phyloP scores from a whole-genome alignment of 2,329 filamentous ascomycete species.

The Mariannaea elegans region DNA sequence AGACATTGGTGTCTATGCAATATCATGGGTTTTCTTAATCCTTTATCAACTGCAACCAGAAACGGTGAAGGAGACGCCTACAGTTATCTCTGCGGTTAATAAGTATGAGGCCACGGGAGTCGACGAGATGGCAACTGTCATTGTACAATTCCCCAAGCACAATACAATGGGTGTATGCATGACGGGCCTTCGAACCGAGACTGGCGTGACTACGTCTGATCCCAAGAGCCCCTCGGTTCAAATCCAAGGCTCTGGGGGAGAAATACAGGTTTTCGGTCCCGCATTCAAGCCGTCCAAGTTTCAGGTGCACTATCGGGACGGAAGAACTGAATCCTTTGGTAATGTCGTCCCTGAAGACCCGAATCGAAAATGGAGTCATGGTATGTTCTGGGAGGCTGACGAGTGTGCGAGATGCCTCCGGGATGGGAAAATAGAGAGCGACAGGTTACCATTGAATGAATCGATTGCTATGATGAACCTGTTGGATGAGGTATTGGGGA shows the following conservation, averaged over 20 bases:
- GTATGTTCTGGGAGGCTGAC: constrained; percentile 89
- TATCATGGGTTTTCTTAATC: constrained; percentile 89
- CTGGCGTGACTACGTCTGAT: too few relatives aligned
- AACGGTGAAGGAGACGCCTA: constrained; percentile 61
- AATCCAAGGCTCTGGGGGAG: too few relatives aligned
- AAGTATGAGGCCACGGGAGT: too few relatives aligned
- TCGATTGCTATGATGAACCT: constrained; percentile 84
- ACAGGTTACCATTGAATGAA: constrained; percentile 74
- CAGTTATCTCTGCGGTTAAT: background rate
- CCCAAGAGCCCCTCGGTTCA: too few relatives aligned
- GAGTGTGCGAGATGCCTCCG: constrained; percentile 76
- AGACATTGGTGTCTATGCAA: constrained; percentile 84
- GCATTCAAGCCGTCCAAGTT: too few relatives aligned
- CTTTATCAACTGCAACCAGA: constrained; percentile 77
- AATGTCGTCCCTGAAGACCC: constrained; percentile 28
- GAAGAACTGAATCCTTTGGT: constrained; percentile 26
- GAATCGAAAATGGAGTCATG: constrained; percentile 68
- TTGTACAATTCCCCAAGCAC: too few relatives aligned
- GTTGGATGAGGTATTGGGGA: constrained; percentile 63
- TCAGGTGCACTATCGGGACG: constrained; percentile 3
- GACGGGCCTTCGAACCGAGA: too few relatives aligned
- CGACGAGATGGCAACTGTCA: too few relatives aligned
- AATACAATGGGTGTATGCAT: too few relatives aligned
- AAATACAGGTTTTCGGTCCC: too few relatives aligned
- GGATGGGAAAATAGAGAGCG: constrained; percentile 79